Evolutionary conservation across 139 green algal genomes (phyloP), one percentile per base, ranked within the genome.

Genomic region (Chlorella ohadii): DNA sequence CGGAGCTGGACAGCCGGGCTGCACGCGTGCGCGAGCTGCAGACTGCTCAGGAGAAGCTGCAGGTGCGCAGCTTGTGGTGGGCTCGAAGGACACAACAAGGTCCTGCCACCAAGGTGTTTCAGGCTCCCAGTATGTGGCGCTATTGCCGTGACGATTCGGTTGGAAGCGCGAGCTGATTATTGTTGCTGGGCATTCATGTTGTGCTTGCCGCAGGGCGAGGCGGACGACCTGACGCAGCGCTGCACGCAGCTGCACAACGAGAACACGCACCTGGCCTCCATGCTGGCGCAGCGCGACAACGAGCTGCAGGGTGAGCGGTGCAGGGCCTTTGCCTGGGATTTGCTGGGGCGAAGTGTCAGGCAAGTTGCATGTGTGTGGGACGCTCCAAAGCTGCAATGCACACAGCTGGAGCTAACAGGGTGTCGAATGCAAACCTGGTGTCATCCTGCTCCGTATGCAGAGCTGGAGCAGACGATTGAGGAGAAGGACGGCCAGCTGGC

Each of bases 231-330:
- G 25, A 59, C 47, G 5, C 66, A 84, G 79, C 66, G 67, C 27
- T 77, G 66, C 79, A 71, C 34, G 15, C 68, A 85, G 55, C 70
- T 85, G 70, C 66, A 79, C 3, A 41, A 63, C 19, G 66, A 85
- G 11, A 72, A 72, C 39, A 34, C 31, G 19, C 80, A 64, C 25
- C 31, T 85, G 34, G 15, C 56, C 28, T 34, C n/a, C 68, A 77
- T 68, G 70, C 80, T 85, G 56, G 56, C 68, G 20, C 80, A 85
- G 68, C 68, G 80, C 0, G 70, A 85, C 38, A 79, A 85, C 55
- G 80, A 85, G 80, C 55, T 85, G 51, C 55, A 56, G 38, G 70
- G 80, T 79, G 51, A 13, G 68, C 38, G 79, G 0, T 19, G 6
- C 1, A 12, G 23, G 15, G 44, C 7, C 2, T 0, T 55, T 74